These are phyloP conservation scores for Phyllosticta capitalensis DNA, from an alignment of 2,329 filamentous ascomycete genomes.

Conservation along the genomic window DNA sequence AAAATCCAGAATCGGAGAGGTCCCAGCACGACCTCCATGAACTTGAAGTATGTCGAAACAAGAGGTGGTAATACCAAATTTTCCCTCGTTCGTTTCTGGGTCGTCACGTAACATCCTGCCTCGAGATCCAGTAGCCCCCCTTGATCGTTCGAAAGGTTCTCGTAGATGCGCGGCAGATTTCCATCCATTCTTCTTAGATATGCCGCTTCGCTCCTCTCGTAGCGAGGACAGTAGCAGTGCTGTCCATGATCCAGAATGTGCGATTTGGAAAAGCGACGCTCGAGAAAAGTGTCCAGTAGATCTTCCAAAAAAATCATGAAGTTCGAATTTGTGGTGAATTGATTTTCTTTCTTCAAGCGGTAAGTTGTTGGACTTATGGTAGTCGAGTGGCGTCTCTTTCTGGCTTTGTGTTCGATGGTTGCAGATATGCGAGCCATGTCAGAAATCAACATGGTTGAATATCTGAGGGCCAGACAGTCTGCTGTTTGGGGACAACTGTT, in stretches of 20 bases:
- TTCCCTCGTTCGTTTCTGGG: neutral
- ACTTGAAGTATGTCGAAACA: neutral
- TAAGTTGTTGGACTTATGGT: too few relatives aligned
- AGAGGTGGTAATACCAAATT: neutral
- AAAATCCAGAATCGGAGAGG: neutral
- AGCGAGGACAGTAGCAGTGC: neutral
- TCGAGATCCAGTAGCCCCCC: neutral
- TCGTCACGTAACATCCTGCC: neutral
- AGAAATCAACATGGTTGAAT: too few relatives aligned
- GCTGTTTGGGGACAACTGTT: too few relatives aligned
- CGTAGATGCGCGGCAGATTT: neutral
- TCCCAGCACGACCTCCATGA: neutral
- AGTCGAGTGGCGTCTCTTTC: too few relatives aligned
- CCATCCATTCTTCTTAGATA: neutral
- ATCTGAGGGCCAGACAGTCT: too few relatives aligned
- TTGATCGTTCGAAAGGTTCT: neutral
- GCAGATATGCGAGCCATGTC: too few relatives aligned
- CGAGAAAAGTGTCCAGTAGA: neutral
- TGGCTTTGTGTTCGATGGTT: too few relatives aligned
- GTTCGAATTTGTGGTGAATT: too few relatives aligned
- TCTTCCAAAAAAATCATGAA: neutral
- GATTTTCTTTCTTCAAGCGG: too few relatives aligned
- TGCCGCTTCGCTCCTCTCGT: neutral
- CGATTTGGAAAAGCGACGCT: neutral
- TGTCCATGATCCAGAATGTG: neutral